Base-by-base conservation (phyloP, 176 grass and related monocot genomes). In the Melocanna baccifera region DNA sequence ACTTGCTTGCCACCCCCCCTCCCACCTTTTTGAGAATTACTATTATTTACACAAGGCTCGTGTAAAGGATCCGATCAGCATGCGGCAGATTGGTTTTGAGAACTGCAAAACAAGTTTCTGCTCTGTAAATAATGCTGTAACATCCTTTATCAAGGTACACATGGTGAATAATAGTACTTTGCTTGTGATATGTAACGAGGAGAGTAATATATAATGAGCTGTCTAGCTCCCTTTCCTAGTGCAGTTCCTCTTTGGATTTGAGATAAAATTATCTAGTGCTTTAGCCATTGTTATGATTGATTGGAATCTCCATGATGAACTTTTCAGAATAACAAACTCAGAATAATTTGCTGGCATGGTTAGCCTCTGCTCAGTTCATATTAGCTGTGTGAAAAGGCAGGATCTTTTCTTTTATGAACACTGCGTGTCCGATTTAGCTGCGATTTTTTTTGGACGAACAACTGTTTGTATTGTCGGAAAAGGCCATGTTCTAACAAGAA, bases 51-150 rank as follows among this genome's bases (percentile, higher is more conserved):
- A 28, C 65, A 86, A 29, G 23, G 28, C 51, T 83, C 40, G n/a
- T 66, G 84, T 87, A 71, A 79, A 90, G 79, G 57, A 76, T 83
- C 79, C 53, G 40, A 87, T 79, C 74, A 83, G 84, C 88, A 87
- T 36, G 43, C 62, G 47, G 76, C 77, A 86, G 79, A 83, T 78
- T 82, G 63, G 55, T 62, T 82, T 78, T 3, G 52, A 50, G 62
- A 59, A 79, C 74, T 62, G 75, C 75, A 73, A 61, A 75, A 74
- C 51, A 23, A 55, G 58, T 80, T 84, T 41, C 42, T 91, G 89
- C 85, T 87, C 80, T 91, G 89, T 91, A 87, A 83, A 91, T 91
- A 91, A 63, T 84, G 85, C 75, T 80, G 84, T n/a, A 76, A 74
- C 50, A 28, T 25, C 84, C 84, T 59, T 68, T 79, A 77, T 64